Evolutionary conservation across 805 yeast species (phyloP).

Genomic region (Candida cerambycidarum): DNA sequence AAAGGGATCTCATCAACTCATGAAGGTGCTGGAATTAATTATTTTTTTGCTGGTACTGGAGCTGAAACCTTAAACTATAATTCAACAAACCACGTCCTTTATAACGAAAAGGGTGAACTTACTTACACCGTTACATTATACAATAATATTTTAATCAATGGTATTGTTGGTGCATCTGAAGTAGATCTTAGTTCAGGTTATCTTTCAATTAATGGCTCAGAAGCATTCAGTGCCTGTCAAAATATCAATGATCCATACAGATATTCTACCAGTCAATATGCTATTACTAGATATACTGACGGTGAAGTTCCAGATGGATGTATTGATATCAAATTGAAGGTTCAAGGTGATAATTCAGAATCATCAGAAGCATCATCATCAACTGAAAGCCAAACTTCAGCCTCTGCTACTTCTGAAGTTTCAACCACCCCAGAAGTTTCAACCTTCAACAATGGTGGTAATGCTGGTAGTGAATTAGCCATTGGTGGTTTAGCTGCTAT

Average conservation of each 20-base stretch:
- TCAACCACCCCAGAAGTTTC: conserved; percentile 6
- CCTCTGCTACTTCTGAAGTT: conserved; percentile 16
- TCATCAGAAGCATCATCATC: conserved; percentile 6
- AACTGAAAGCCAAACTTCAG: conserved; percentile 2
- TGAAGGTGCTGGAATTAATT: conserved; percentile 48
- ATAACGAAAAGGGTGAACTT: not conserved
- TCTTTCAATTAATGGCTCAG: conserved; percentile 18
- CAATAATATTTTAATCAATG: conserved; percentile 7
- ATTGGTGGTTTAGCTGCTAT: conserved; percentile 15
- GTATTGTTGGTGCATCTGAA: conserved; percentile 4
- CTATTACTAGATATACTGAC: conserved; percentile 11
- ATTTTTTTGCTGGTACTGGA: conserved; percentile 32
- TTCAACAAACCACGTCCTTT: conserved; percentile 4
- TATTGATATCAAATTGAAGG: conserved; percentile 8
- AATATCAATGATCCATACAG: conserved; percentile 29
- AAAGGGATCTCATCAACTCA: conserved; percentile 30
- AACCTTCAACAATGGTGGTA: conserved; percentile 12
- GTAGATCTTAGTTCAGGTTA: conserved; percentile 15
- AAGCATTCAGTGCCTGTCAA: conserved; percentile 24
- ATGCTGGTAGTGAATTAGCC: conserved; percentile 19
- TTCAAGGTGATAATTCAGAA: conserved; percentile 5
- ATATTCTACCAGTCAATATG: conserved; percentile 20
- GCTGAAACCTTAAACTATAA: conserved; percentile 23
- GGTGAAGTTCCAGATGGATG: conserved; percentile 7
- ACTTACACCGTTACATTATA: not conserved